A percentile compares a stretch with the other conserved stretches of the same genome.
These are phyloP conservation scores for Dorcoceras hygrometricum DNA, from an alignment of 257 asterid genomes.

Conservation along the genomic window DNA sequence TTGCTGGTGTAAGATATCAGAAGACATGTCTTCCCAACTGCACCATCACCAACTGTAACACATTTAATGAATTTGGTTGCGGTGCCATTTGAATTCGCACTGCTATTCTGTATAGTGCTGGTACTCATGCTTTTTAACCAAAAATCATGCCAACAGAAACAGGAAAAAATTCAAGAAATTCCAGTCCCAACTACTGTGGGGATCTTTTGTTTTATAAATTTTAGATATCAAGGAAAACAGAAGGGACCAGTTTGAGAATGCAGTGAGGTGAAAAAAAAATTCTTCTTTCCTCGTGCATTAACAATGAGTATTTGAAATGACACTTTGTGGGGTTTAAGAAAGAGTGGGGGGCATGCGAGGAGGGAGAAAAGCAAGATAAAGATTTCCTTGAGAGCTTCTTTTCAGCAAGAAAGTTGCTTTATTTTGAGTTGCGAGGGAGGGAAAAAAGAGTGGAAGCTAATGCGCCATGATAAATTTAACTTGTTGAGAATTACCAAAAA, in stretches of 20 bases:
- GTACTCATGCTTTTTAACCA: slow-evolving; percentile 37
- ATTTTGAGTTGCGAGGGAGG: slow-evolving; percentile 43
- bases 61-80: slow-evolving; percentile 52
- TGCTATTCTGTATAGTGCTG: slow-evolving; percentile 10
- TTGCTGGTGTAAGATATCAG: slow-evolving; percentile 54
- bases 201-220: neutral
- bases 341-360: slow-evolving; percentile 40
- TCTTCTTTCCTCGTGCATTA: slow-evolving; percentile 3
- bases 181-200: neutral
- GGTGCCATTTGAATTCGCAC: slow-evolving; percentile 30
- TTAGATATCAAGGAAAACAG: slow-evolving; percentile 7
- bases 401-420: slow-evolving; percentile 38
- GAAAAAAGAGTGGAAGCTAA: slow-evolving; percentile 24
- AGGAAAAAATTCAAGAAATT: slow-evolving; percentile 8
- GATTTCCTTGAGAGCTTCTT: slow-evolving; percentile 29
- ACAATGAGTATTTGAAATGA: slow-evolving; percentile 25
- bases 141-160: slow-evolving; percentile 14
- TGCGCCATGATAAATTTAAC: slow-evolving; percentile 13
- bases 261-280: neutral
- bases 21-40: slow-evolving; percentile 58
- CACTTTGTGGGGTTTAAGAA: slow-evolving; percentile 19
- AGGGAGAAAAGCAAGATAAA: slow-evolving; percentile 29
- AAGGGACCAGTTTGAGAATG: slow-evolving; percentile 13
- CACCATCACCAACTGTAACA: slow-evolving; percentile 60
- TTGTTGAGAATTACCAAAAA: neutral